Percentiles rank a stretch among this genome's conserved stretches.
These are phyloP conservation scores for Saccharomycopsis hybrid DNA, from an alignment of 1,139 yeast genomes.

Conservation along the genomic window DNA sequence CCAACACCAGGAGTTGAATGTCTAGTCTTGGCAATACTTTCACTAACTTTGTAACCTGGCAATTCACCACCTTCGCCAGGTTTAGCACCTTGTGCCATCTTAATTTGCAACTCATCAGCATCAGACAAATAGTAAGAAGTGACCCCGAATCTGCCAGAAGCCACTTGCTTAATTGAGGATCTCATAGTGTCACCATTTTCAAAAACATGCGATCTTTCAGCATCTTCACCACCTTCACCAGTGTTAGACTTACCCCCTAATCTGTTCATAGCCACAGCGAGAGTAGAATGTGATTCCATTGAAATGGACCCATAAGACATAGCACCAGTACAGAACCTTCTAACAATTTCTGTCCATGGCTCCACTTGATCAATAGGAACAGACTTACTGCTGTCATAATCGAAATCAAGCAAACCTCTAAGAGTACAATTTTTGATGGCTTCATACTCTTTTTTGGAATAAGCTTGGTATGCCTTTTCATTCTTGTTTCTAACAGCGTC, in stretches of 20 bases:
- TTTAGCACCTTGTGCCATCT: constrained; percentile 99
- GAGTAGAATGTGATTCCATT: constrained; percentile 95
- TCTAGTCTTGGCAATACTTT: constrained; percentile 86
- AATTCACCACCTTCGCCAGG: constrained; percentile 99
- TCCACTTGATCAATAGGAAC: constrained; percentile 97
- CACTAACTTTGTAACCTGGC: constrained; percentile 91
- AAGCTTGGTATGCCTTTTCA: constrained; percentile 85
- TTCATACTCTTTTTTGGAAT: constrained; percentile 83
- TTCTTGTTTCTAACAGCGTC: constrained; percentile 97
- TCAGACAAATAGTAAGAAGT: constrained; percentile 91
- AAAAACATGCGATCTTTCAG: constrained; percentile 75
- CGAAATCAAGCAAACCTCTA: constrained; percentile 90
- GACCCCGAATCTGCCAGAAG: constrained; percentile 97
- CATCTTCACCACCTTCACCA: constrained; percentile 99
- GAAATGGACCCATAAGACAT: constrained; percentile 99
- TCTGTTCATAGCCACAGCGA: constrained; percentile 98
- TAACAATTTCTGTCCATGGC: constrained; percentile 98
- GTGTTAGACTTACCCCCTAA: constrained; percentile 96
- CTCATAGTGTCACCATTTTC: constrained; percentile 96
- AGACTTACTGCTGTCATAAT: constrained; percentile 58
- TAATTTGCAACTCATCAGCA: constrained; percentile 95
- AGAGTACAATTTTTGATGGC: constrained; percentile 90
- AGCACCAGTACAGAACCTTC: constrained; percentile 97
- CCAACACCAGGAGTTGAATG: constrained; percentile 98
- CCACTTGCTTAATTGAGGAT: constrained; percentile 95